Percentiles rank a stretch among this genome's conserved stretches.
These are phyloP conservation scores for Quercus agrifolia DNA, from an alignment of 306 rosid species.

Conservation along the genomic window DNA sequence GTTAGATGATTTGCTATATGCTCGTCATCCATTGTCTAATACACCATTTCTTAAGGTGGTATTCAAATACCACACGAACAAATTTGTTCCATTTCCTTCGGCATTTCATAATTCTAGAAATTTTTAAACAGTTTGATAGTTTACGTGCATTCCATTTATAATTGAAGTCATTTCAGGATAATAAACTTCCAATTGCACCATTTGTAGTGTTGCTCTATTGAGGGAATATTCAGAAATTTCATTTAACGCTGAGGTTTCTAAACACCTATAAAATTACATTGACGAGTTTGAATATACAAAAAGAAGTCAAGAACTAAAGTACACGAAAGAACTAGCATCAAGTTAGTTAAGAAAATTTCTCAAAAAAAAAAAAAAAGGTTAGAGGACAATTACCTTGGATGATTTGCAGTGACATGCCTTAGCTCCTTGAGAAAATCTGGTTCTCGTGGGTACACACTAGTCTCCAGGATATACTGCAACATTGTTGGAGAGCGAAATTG, in stretches of 20 bases:
- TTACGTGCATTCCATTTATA: neutral
- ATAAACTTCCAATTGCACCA: neutral
- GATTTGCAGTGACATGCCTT: constrained; percentile 29
- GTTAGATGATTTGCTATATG: neutral
- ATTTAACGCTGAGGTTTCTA: neutral
- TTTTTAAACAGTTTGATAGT: neutral
- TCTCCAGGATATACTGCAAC: constrained; percentile 55
- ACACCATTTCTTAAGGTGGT: too few relatives aligned
- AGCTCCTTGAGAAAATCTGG: constrained; percentile 45
- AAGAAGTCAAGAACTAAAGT: too few relatives aligned
- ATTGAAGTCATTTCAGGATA: neutral
- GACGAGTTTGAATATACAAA: neutral
- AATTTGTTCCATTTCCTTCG: too few relatives aligned
- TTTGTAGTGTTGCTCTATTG: neutral
- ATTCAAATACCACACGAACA: too few relatives aligned
- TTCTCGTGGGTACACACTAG: constrained; percentile 61
- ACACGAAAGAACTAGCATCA: too few relatives aligned
- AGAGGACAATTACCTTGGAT: constrained; percentile 33
- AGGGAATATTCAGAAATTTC: neutral
- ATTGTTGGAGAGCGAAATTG: too few relatives aligned
- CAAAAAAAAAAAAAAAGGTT: too few relatives aligned
- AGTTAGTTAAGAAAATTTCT: too few relatives aligned
- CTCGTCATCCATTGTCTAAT: too few relatives aligned
- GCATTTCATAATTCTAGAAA: too few relatives aligned
- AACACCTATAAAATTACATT: neutral